phyloP scores from a whole-genome alignment of 1,284 basidiomycete genomes.

The Cystobasidium sp. region DNA sequence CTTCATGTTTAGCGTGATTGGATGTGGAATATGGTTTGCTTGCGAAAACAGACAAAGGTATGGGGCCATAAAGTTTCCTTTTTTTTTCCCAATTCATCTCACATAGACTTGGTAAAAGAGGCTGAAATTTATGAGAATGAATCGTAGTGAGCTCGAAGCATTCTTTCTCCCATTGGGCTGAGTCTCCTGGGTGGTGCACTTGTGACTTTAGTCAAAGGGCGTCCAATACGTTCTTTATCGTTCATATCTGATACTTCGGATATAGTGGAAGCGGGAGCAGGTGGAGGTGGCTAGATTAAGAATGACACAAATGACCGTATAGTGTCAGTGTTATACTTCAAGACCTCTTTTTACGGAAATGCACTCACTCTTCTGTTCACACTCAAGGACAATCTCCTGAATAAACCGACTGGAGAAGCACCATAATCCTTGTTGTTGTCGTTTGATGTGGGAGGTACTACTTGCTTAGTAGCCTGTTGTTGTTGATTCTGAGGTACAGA shows the following conservation, averaged over 20 bases:
- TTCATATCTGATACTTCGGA: slow-evolving; percentile 5
- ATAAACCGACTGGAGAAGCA: slow-evolving; percentile 28
- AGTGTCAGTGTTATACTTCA: background rate
- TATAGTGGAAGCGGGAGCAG: slow-evolving; percentile 24
- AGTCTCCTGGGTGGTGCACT: slow-evolving; percentile 22
- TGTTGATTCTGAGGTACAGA: background rate
- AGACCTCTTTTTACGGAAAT: background rate
- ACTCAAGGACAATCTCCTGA: slow-evolving; percentile 35
- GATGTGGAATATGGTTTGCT: too few species aligned
- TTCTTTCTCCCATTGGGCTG: slow-evolving; percentile 38
- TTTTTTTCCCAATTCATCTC: background rate
- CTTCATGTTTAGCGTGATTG: too few species aligned
- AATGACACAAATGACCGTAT: background rate
- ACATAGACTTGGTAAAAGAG: background rate
- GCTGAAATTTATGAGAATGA: slow-evolving; percentile 11
- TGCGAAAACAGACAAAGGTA: too few species aligned
- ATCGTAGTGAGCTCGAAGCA: slow-evolving; percentile 16
- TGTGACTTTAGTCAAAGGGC: slow-evolving; percentile 26
- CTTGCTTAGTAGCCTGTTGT: background rate
- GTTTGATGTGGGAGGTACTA: background rate
- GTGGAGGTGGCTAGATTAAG: slow-evolving; percentile 25
- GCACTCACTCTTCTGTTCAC: slow-evolving; percentile 33
- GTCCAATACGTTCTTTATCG: slow-evolving; percentile 25
- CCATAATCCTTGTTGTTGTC: slow-evolving; percentile 17
- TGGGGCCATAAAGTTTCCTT: too few species aligned